These are phyloP conservation scores for Diaporthe ampelina DNA, from an alignment of 2,329 filamentous ascomycete species.

Conservation along the genomic window DNA sequence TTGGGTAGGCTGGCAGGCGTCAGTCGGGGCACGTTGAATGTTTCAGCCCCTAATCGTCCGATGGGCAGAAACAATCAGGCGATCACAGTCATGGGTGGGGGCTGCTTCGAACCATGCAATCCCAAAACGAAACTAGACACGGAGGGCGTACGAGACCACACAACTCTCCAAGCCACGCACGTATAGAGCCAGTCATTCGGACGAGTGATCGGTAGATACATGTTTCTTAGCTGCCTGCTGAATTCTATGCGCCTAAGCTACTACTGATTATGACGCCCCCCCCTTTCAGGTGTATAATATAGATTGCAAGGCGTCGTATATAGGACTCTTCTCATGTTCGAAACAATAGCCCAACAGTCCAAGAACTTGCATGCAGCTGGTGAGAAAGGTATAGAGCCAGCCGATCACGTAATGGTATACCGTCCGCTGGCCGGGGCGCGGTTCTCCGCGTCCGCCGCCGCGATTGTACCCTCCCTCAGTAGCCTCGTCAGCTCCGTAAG, in stretches of 20 bases:
- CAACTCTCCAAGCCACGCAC: neutral
- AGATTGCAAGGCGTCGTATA: neutral
- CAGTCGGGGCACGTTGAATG: neutral
- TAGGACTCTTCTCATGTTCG: neutral
- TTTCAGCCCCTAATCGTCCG: conserved; percentile 27
- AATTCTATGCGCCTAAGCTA: neutral
- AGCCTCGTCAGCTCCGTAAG: conserved; percentile 91
- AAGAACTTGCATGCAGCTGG: no score
- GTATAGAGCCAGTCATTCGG: neutral
- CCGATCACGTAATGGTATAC: conserved; percentile 83
- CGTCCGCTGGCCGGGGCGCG: conserved; percentile 83
- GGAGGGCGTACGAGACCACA: neutral
- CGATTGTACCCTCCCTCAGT: conserved; percentile 90
- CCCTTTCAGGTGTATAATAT: neutral
- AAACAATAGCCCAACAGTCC: neutral
- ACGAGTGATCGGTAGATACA: neutral
- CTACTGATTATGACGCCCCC: neutral
- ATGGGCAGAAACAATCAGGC: conserved; percentile 12
- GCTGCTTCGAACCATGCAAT: neutral
- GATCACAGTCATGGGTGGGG: neutral
- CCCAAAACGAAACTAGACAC: neutral
- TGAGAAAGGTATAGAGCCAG: neutral
- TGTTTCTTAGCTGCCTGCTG: neutral
- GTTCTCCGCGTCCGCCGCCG: conserved; percentile 87
- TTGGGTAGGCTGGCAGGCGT: neutral